Evolutionary conservation across 306 rosid genomes (phyloP).

Genomic region (Vigna angularis): DNA sequence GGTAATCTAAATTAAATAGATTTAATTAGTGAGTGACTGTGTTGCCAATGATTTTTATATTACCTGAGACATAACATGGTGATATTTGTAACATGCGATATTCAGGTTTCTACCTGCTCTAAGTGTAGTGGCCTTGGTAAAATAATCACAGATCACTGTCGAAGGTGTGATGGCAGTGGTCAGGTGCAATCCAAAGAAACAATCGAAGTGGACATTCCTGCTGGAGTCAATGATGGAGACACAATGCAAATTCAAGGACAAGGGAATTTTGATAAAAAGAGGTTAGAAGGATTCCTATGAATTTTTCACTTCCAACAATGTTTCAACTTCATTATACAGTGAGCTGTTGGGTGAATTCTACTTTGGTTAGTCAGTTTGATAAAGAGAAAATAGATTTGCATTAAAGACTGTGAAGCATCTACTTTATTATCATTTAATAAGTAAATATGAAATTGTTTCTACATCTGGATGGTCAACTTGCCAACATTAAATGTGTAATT

Average conservation of each 20-base stretch:
- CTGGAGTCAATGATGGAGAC: constrained; percentile 83
- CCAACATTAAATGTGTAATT: constrained; percentile 4
- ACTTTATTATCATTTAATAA: neutral
- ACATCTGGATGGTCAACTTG: constrained; percentile 16
- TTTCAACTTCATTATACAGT: constrained; percentile 1
- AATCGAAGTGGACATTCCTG: constrained; percentile 68
- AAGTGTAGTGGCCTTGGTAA: constrained; percentile 85
- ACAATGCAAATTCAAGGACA: constrained; percentile 80
- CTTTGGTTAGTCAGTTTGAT: neutral
- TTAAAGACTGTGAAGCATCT: constrained; percentile 10
- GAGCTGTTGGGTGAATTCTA: constrained; percentile 17
- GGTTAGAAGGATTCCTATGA: constrained; percentile 51
- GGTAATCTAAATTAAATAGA: constrained; percentile 52
- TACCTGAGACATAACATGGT: neutral
- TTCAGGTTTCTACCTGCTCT: constrained; percentile 89
- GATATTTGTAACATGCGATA: constrained; percentile 24
- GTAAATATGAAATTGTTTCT: constrained; percentile 4
- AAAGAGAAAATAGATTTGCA: constrained; percentile 19
- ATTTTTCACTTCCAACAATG: constrained; percentile 5
- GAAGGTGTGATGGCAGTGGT: constrained; percentile 74
- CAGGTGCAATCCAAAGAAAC: constrained; percentile 62
- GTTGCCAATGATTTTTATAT: constrained; percentile 10
- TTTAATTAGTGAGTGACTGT: neutral
- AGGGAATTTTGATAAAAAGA: constrained; percentile 75
- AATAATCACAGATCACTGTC: constrained; percentile 73